These are phyloP conservation scores for Ascochyta koolunga DNA, from an alignment of 2,329 filamentous ascomycete genomes.

Conservation along the genomic window DNA sequence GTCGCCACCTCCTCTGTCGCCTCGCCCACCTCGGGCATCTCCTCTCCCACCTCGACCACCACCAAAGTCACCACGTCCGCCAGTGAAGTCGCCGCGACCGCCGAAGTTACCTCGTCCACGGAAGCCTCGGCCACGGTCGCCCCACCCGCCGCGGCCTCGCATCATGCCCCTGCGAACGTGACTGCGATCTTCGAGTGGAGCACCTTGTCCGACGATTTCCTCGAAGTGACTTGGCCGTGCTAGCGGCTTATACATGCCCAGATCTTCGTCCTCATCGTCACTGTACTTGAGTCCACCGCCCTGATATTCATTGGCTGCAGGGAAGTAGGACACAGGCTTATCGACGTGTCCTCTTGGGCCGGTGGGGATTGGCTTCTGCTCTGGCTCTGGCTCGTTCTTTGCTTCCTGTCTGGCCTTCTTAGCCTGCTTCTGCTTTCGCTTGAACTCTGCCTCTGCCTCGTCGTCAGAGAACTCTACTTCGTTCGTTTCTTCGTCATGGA, in stretches of 20 bases:
- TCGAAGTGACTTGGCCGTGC: slow-evolving; percentile 55
- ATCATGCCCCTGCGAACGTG: slow-evolving; percentile 45
- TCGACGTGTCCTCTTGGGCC: slow-evolving; percentile 28
- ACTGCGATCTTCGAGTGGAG: slow-evolving; percentile 46
- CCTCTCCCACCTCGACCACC: slow-evolving; percentile 36
- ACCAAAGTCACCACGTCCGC: slow-evolving; percentile 24
- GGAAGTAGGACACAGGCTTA: slow-evolving; percentile 22
- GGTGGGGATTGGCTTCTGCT: slow-evolving; percentile 26
- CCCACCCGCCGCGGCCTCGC: slow-evolving; percentile 41
- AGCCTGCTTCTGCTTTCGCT: slow-evolving; percentile 62
- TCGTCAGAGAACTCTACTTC: slow-evolving; percentile 97
- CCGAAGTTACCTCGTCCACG: slow-evolving; percentile 40
- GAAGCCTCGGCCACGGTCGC: slow-evolving; percentile 47
- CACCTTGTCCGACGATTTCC: slow-evolving; percentile 51
- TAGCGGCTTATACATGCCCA: slow-evolving; percentile 56
- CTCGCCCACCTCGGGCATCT: slow-evolving; percentile 10
- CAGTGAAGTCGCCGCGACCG: slow-evolving; percentile 23
- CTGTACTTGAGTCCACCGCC: slow-evolving; percentile 51
- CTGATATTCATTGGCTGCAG: slow-evolving; percentile 37
- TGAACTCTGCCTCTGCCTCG: slow-evolving; percentile 87
- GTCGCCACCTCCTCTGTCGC: slow-evolving; percentile 26
- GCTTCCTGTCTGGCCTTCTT: slow-evolving; percentile 51
- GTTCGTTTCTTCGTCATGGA: slow-evolving; percentile 91
- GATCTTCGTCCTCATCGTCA: slow-evolving; percentile 52
- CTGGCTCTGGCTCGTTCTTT: slow-evolving; percentile 27